Evolutionary conservation across 305 asterid species (phyloP).

Genomic region (Fraxinus velutina): DNA sequence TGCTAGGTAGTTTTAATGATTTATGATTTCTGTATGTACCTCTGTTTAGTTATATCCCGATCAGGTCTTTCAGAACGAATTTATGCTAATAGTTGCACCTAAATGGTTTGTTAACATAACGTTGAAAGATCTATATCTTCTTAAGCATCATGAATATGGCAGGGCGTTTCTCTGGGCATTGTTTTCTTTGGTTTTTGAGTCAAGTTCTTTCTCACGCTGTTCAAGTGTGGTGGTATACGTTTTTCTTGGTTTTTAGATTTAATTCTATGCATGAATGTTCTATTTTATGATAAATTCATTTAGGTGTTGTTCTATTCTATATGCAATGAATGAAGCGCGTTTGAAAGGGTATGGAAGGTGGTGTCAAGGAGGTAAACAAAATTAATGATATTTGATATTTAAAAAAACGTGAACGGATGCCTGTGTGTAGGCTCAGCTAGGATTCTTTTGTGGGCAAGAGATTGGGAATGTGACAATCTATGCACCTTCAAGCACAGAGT

Average conservation of each 20-base stretch:
- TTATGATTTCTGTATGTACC: neutral
- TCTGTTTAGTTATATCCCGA: neutral
- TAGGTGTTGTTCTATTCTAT: neutral
- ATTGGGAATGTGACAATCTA: constrained; percentile 47
- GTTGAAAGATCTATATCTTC: neutral
- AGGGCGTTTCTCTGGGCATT: neutral
- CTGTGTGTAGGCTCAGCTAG: constrained; percentile 56
- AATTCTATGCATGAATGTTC: neutral
- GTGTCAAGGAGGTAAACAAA: constrained; percentile 32
- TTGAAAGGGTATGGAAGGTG: constrained; percentile 22
- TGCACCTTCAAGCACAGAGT: constrained; percentile 48
- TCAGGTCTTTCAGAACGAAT: neutral
- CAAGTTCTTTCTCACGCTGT: neutral
- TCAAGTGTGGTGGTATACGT: neutral
- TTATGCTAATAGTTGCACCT: neutral
- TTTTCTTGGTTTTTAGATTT: neutral
- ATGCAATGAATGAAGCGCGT: constrained; percentile 4
- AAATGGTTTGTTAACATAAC: neutral
- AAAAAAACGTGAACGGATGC: constrained; percentile 37
- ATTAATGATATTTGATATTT: constrained; percentile 20
- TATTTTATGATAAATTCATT: neutral
- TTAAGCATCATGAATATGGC: neutral
- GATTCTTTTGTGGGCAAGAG: constrained; percentile 50
- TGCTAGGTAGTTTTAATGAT: neutral
- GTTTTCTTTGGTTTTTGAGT: neutral